A percentile compares a stretch with the other conserved stretches of the same genome.
Conservation (phyloP, 2,329 filamentous ascomycete genomes). For the Botryosphaeria dothidea region DNA sequence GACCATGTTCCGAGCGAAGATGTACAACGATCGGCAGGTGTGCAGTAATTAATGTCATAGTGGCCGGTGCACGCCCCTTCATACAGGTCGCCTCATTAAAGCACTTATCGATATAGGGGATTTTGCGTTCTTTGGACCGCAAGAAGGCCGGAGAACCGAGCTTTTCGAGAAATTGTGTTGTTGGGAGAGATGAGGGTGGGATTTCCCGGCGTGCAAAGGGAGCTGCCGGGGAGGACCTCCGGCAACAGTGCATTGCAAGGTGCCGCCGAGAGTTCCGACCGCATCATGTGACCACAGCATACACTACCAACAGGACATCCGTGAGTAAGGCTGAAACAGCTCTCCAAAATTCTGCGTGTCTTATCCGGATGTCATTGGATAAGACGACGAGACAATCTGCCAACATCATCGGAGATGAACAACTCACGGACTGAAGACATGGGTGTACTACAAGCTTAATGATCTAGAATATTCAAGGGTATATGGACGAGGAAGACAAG, state of each 20-base stretch:
- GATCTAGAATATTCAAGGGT: too few relatives aligned
- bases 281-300: background rate
- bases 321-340: background rate
- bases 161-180: background rate
- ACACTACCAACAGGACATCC: background rate
- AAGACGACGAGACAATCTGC: too few relatives aligned
- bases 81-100: constrained; percentile 2
- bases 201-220: background rate
- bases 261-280: background rate
- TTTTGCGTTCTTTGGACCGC: background rate
- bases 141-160: background rate
- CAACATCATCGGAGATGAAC: too few relatives aligned
- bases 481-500: too few relatives aligned
- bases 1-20: background rate
- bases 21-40: background rate
- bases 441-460: too few relatives aligned
- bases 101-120: constrained; percentile 1
- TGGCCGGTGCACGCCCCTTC: constrained; percentile 10
- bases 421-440: too few relatives aligned
- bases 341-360: background rate
- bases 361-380: background rate
- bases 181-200: background rate
- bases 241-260: background rate
- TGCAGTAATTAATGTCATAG: background rate
- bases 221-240: background rate